Conservation (phyloP, 2,329 filamentous ascomycete genomes). For the Stagonosporopsis chrysanthemi region DNA sequence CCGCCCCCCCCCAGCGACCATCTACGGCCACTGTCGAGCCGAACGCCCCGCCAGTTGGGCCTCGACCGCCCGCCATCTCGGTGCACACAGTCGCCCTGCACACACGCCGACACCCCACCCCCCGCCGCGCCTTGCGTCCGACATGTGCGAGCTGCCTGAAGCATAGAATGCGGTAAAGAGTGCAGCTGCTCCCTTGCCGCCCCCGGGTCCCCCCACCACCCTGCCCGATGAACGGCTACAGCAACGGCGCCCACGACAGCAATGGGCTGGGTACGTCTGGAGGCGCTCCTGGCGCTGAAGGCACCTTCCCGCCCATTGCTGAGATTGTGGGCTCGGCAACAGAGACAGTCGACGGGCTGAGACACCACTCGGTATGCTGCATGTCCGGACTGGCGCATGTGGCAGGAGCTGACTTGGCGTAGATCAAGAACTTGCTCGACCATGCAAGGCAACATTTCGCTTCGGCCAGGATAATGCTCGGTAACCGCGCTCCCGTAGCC, state of each 20-base stretch:
- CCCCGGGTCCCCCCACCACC: constrained; percentile 26
- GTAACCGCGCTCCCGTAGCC: constrained; percentile 64
- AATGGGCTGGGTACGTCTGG: constrained; percentile 28
- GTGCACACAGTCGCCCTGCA: constrained; percentile 8
- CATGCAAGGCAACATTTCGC: constrained; percentile 52
- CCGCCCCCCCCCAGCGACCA: constrained; percentile 1
- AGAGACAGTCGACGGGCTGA: constrained; percentile 43
- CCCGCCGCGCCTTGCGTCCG: constrained; percentile 13
- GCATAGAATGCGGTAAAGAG: constrained; percentile 47
- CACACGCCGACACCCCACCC: constrained; percentile 20
- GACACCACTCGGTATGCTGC: constrained; percentile 37
- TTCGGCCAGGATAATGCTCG: constrained; percentile 62
- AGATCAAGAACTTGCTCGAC: constrained; percentile 53
- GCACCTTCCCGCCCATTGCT: constrained; percentile 50
- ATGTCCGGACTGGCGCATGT: background rate
- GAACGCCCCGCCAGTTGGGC: constrained; percentile 7
- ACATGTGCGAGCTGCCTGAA: constrained; percentile 35
- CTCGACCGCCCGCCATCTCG: constrained; percentile 8
- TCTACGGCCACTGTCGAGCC: background rate
- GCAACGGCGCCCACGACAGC: constrained; percentile 36
- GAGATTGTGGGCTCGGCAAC: constrained; percentile 53
- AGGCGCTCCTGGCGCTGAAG: constrained; percentile 20
- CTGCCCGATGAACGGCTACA: constrained; percentile 43
- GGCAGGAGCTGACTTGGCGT: constrained; percentile 24
- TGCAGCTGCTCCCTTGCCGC: constrained; percentile 49